A percentile compares a stretch with the other conserved stretches of the same genome.
These are phyloP conservation scores for Diutina scorzettiae DNA, from an alignment of 1,139 yeast genomes.

Conservation along the genomic window DNA sequence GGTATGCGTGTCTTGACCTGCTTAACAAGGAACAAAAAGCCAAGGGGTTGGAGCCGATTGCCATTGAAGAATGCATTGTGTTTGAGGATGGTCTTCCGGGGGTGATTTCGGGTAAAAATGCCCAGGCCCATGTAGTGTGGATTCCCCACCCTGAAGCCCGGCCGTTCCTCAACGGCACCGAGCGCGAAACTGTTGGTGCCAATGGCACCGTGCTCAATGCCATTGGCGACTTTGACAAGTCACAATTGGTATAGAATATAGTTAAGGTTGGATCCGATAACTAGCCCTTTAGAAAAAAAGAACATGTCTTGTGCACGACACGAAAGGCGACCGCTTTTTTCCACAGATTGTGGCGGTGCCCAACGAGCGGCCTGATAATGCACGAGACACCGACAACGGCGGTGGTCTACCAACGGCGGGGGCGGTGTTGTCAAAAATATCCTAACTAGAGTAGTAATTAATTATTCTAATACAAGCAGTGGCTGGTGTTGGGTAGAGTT, in stretches of 20 bases:
- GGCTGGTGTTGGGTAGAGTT: too few relatives aligned
- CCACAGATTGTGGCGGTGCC: too few relatives aligned
- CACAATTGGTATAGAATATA: neutral
- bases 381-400: too few relatives aligned
- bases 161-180: neutral
- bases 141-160: slow-evolving; percentile 71
- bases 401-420: too few relatives aligned
- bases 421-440: too few relatives aligned
- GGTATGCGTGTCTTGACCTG: slow-evolving; percentile 67
- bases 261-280: too few relatives aligned
- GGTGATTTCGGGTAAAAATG: slow-evolving; percentile 64
- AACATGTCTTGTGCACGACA: too few relatives aligned
- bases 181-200: neutral
- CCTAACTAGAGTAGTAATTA: too few relatives aligned
- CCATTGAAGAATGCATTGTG: slow-evolving; percentile 69
- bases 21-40: slow-evolving; percentile 38
- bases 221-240: neutral
- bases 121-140: slow-evolving; percentile 86
- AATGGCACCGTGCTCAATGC: neutral
- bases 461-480: too few relatives aligned
- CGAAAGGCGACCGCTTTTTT: too few relatives aligned
- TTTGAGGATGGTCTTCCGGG: slow-evolving; percentile 96
- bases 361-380: too few relatives aligned
- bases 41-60: slow-evolving; percentile 31
- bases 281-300: too few relatives aligned